Evolutionary conservation across 2,329 filamentous ascomycete species (phyloP).

Genomic region (Microsporum ferrugineum): DNA sequence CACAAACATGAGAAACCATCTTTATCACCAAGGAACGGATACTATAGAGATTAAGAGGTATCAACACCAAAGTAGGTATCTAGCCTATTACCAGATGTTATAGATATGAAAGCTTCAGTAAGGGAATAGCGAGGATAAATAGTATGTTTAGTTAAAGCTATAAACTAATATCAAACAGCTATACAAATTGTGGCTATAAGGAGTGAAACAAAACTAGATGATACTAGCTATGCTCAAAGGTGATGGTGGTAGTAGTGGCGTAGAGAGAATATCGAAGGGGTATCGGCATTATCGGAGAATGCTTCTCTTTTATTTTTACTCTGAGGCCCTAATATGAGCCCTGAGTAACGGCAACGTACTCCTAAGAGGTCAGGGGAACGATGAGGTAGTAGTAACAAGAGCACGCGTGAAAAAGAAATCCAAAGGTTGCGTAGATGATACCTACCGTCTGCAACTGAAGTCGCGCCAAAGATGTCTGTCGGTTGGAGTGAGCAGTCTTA

Average conservation of each 20-base stretch:
- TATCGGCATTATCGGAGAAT: background rate
- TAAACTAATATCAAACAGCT: background rate
- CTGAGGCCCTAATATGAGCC: background rate
- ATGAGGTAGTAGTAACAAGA: background rate
- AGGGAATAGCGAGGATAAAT: background rate
- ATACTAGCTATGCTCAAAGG: background rate
- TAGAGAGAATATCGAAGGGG: background rate
- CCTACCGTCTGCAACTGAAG: background rate
- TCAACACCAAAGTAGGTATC: background rate
- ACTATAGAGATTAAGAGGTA: background rate
- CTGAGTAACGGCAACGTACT: background rate
- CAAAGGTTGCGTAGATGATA: background rate
- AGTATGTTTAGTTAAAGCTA: background rate
- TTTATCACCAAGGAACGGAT: background rate
- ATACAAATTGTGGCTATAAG: background rate
- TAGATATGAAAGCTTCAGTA: background rate
- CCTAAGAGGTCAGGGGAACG: background rate
- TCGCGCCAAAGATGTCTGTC: background rate
- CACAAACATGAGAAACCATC: no score
- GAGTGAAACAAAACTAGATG: background rate
- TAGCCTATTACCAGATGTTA: background rate
- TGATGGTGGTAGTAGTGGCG: background rate
- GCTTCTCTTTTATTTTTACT: background rate
- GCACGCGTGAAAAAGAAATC: background rate
- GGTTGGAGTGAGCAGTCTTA: slow-evolving; percentile 32